These are phyloP conservation scores for Zizania latifolia DNA, from an alignment of 176 grass and related monocot genomes.

Conservation along the genomic window DNA sequence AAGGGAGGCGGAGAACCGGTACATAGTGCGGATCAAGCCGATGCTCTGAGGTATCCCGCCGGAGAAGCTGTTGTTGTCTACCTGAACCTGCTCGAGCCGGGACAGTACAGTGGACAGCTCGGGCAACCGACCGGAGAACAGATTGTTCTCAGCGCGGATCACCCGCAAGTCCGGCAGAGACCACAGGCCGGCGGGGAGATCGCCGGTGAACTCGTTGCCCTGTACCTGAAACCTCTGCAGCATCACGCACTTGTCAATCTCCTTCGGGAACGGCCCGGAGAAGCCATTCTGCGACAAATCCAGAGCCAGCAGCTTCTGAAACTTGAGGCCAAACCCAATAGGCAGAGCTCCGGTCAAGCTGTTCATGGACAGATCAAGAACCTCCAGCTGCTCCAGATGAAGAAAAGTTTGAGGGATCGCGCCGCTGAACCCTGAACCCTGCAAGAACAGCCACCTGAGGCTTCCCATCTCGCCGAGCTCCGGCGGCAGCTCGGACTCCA, in stretches of 20 bases:
- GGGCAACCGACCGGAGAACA: conserved; percentile 42
- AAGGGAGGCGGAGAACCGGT: conserved; percentile 63
- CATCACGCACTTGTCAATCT: conserved; percentile 37
- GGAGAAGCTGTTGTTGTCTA: conserved; percentile 69
- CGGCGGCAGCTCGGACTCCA: conserved; percentile 49
- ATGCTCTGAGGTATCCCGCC: conserved; percentile 48
- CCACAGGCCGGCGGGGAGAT: conserved; percentile 60
- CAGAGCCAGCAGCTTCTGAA: conserved; percentile 41
- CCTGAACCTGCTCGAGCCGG: conserved; percentile 65
- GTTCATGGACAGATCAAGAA: conserved; percentile 68
- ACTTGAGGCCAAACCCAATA: conserved; percentile 35
- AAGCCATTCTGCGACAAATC: conserved; percentile 61
- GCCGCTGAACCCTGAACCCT: conserved; percentile 55
- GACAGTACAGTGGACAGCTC: conserved; percentile 36
- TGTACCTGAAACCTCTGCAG: conserved; percentile 68
- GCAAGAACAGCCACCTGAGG: conserved; percentile 54
- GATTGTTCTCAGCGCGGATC: conserved; percentile 52
- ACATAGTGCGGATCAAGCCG: conserved; percentile 55
- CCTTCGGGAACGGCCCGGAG: conserved; percentile 51
- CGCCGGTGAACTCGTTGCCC: conserved; percentile 52
- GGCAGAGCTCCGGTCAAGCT: conserved; percentile 50
- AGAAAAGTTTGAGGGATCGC: conserved; percentile 39
- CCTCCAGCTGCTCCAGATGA: conserved; percentile 47
- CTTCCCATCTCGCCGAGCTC: conserved; percentile 40
- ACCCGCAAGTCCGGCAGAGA: conserved; percentile 54